phyloP scores from a whole-genome alignment of 2,329 filamentous ascomycete genomes.

The Colletotrichum phormii region DNA sequence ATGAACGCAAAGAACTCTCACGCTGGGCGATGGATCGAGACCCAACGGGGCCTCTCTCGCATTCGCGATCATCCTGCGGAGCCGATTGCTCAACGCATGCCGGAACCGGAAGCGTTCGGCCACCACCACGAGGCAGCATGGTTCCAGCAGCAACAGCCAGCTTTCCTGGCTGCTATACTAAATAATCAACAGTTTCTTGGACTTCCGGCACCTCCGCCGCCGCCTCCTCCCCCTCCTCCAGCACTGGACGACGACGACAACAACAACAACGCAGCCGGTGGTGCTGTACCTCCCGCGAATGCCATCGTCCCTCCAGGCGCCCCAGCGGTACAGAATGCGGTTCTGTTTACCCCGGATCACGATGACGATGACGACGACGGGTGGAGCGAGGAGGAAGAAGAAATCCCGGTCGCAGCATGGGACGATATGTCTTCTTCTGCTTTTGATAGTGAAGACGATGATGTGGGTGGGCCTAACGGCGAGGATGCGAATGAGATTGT shows the following conservation, averaged over 20 bases:
- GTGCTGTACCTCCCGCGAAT: not conserved
- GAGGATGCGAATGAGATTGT: conserved; percentile 13
- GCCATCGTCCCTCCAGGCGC: not conserved
- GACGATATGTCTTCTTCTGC: conserved; percentile 9
- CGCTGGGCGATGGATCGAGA: conserved; percentile 31
- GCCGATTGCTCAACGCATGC: conserved; percentile 7
- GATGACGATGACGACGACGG: conserved; percentile 34
- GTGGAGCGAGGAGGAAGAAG: conserved; percentile 37
- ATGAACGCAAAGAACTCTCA: conserved; percentile 21
- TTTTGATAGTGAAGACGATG: conserved; percentile 38
- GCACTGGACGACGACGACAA: conserved; percentile 3
- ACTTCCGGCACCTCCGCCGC: conserved; percentile 10
- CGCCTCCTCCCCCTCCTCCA: not conserved
- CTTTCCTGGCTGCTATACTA: not conserved
- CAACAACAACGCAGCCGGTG: conserved; percentile 14
- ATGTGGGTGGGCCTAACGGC: not conserved
- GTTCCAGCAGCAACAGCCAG: conserved; percentile 13
- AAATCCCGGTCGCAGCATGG: conserved; percentile 34
- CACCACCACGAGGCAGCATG: not conserved
- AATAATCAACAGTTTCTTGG: conserved; percentile 12
- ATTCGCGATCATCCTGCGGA: conserved; percentile 33
- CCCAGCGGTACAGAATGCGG: not conserved
- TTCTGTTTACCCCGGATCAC: conserved; percentile 18
- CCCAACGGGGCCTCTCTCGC: conserved; percentile 19
- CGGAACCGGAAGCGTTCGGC: conserved; percentile 12